Percentiles rank a stretch among this genome's conserved stretches.
These are phyloP conservation scores for Rhizomucor pusillus DNA, from an alignment of 371 early-diverging fungal genomes.

Conservation along the genomic window DNA sequence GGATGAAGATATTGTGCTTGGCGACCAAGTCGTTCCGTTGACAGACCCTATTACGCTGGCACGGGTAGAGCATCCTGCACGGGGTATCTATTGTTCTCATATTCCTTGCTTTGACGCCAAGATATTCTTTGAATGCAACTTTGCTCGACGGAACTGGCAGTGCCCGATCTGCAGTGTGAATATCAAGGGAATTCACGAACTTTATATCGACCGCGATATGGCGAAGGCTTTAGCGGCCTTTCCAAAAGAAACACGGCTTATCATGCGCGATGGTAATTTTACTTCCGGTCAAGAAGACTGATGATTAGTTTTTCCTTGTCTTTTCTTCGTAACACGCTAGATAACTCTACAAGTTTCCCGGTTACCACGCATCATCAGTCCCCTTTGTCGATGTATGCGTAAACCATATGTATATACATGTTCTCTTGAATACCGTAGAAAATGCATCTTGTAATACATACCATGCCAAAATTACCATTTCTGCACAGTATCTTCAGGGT, in stretches of 20 bases:
- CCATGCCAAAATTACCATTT: no score
- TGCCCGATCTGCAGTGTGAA: constrained; percentile 19
- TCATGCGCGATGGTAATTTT: constrained; percentile 10
- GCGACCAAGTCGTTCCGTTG: constrained; percentile 31
- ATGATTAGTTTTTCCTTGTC: no score
- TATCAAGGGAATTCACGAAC: constrained; percentile 21
- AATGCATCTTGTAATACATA: no score
- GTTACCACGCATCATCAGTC: no score
- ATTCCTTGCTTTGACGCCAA: constrained; percentile 33
- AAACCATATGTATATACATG: no score
- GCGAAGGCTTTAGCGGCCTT: constrained; percentile 12
- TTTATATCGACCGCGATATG: constrained; percentile 19
- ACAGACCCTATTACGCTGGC: constrained; percentile 32
- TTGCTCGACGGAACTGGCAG: constrained; percentile 9
- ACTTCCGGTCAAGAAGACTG: not conserved
- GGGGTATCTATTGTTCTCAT: constrained; percentile 42
- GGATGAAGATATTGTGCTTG: not conserved
- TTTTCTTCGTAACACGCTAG: no score
- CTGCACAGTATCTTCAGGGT: no score
- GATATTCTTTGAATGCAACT: constrained; percentile 14
- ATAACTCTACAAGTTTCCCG: no score
- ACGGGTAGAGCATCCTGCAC: constrained; percentile 32
- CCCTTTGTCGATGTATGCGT: no score
- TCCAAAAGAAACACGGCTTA: constrained; percentile 12
- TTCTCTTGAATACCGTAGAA: no score